Evolutionary conservation across 2,329 filamentous ascomycete species (phyloP).

Genomic region (Raffaelea deltoideospora): DNA sequence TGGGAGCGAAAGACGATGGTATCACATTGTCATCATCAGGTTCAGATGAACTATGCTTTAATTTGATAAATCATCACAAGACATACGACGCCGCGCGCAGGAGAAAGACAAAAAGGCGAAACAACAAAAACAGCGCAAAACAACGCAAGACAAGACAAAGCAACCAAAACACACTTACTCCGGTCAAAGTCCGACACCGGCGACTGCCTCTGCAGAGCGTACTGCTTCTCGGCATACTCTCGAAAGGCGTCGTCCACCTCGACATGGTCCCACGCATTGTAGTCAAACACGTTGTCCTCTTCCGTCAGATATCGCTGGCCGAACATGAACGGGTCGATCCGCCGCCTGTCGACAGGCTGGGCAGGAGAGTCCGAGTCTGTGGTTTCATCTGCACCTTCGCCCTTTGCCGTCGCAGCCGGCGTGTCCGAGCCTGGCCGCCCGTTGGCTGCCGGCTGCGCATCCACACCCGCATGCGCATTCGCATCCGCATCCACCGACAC

Average conservation of each 20-base stretch:
- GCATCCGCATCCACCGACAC: background rate
- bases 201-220: slow-evolving; percentile 65
- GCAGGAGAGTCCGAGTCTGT: too few species aligned
- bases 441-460: too few species aligned
- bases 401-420: slow-evolving; percentile 63
- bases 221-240: slow-evolving; percentile 73
- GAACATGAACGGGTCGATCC: slow-evolving; percentile 88
- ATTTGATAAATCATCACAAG: slow-evolving; percentile 31
- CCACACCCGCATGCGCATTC: slow-evolving; percentile 14
- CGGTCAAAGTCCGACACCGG: slow-evolving; percentile 92
- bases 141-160: too few species aligned
- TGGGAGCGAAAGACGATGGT: slow-evolving; percentile 58
- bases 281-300: slow-evolving; percentile 83
- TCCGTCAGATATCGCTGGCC: slow-evolving; percentile 74
- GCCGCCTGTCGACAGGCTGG: too few species aligned
- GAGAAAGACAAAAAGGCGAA: slow-evolving; percentile 1
- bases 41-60: slow-evolving; percentile 63
- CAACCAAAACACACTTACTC: slow-evolving; percentile 38
- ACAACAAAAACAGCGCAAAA: too few species aligned
- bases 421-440: slow-evolving; percentile 62
- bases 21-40: slow-evolving; percentile 46
- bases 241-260: slow-evolving; percentile 81
- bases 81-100: slow-evolving; percentile 3
- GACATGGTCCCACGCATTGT: slow-evolving; percentile 98
- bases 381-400: too few species aligned